A percentile compares a stretch with the other conserved stretches of the same genome.
Evolutionary conservation across 495 filamentous ascomycete genomes (phyloP).

Genomic region (Letharia lupina): DNA sequence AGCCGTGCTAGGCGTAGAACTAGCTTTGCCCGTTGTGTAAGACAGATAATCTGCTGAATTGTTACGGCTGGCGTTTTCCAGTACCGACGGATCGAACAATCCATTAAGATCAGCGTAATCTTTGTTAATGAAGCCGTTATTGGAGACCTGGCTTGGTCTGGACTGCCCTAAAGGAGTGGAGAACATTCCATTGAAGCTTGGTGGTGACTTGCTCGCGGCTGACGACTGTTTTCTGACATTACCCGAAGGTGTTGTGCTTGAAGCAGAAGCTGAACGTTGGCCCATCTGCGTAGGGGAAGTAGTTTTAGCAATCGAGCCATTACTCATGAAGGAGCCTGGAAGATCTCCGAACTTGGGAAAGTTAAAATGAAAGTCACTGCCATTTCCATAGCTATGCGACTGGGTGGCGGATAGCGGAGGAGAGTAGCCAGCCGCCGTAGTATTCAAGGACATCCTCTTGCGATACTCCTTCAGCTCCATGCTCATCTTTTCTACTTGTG

Average conservation of each 20-base stretch:
- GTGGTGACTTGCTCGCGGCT: slow-evolving; percentile 19
- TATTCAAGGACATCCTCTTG: slow-evolving; percentile 63
- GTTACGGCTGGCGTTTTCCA: slow-evolving; percentile 29
- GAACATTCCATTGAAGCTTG: slow-evolving; percentile 12
- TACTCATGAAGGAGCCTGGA: slow-evolving; percentile 53
- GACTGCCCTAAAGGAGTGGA: slow-evolving; percentile 4
- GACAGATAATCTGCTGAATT: slow-evolving; percentile 23
- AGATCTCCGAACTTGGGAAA: slow-evolving; percentile 75
- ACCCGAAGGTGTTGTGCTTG: slow-evolving; percentile 23
- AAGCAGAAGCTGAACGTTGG: slow-evolving; percentile 28
- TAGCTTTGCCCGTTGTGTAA: slow-evolving; percentile 10
- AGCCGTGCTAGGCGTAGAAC: slow-evolving; percentile 8
- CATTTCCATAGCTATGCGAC: slow-evolving; percentile 39
- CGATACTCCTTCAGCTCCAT: slow-evolving; percentile 83
- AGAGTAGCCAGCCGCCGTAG: slow-evolving; percentile 37
- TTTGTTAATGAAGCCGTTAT: slow-evolving; percentile 31
- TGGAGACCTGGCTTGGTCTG: slow-evolving; percentile 5
- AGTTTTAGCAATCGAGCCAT: slow-evolving; percentile 31
- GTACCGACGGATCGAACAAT: slow-evolving; percentile 41
- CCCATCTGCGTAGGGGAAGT: slow-evolving; percentile 16
- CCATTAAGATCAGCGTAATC: slow-evolving; percentile 33
- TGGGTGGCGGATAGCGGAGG: slow-evolving; percentile 36
- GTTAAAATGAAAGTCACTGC: slow-evolving; percentile 84
- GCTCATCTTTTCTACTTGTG: slow-evolving; percentile 79
- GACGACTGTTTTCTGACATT: slow-evolving; percentile 26